Evolutionary conservation across 495 filamentous ascomycete species (phyloP), one percentile per base, ranked within the genome.

Genomic region (Aspergillus bertholletiae): DNA sequence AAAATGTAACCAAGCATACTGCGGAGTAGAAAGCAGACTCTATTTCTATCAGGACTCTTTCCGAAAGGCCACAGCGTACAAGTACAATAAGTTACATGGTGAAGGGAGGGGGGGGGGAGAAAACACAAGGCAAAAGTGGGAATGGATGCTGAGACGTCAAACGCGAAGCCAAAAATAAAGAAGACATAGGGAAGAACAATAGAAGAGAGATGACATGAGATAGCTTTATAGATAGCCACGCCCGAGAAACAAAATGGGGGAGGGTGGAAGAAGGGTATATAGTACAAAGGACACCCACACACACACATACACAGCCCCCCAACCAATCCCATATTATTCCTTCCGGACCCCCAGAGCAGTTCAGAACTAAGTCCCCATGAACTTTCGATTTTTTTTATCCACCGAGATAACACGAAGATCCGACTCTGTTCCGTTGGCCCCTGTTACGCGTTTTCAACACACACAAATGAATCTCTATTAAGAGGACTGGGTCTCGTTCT

Each of bases 1-100:
- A 23, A 22, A 17, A 41, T 41, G 6, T 22, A 18, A 32, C 3
- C 28, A 18, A 7, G 17, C 12, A 8, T 37, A 23, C 28, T 49
- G 34, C 32, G 27, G 21, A 41, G 44, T 40, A 51, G 13, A 51
- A 41, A 40, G 22, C 35, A 44, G 24, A 53, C 15, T 53, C 50
- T 53, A 53, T 53, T 53, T 53, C 50, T 53, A 53, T 53, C 49
- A 12, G 23, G n/a, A 41, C 46, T 43, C 49, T 51, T 43, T 43
- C 35, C 22, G 18, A 35, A 39, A 40, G 17, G 23, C 26, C 44
- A 47, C 44, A 60, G 51, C 57, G 59, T 64, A 72, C 56, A 66
- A 66, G 57, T 72, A 68, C 67, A 68, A 57, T 61, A 68, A 68
- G 66, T 69, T 69, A 71, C 62, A 68, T 55, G 40, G 46, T 44